These are phyloP conservation scores for Lactarius evosmus DNA, from an alignment of 768 basidiomycete genomes.

Conservation along the genomic window DNA sequence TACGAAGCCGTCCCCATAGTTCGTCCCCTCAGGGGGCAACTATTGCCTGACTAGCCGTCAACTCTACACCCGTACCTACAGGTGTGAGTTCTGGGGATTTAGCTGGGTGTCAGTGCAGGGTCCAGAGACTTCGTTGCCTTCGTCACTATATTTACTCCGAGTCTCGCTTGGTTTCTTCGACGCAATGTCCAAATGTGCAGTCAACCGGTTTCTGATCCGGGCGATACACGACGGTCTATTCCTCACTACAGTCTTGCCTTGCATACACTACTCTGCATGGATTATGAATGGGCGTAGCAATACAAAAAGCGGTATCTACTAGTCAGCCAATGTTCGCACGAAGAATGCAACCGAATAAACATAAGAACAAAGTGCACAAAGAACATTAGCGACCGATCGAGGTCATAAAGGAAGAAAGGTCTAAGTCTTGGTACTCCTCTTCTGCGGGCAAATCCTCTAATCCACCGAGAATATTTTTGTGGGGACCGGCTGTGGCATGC, in stretches of 20 bases:
- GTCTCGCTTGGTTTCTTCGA: too few relatives aligned
- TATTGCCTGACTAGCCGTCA: too few relatives aligned
- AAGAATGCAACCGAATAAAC: constrained; percentile 29
- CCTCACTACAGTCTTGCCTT: constrained; percentile 17
- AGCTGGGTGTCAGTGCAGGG: too few relatives aligned
- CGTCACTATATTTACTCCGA: too few relatives aligned
- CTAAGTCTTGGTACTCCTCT: constrained; percentile 87
- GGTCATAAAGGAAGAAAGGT: constrained; percentile 84
- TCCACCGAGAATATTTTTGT: constrained; percentile 84
- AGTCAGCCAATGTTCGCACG: constrained; percentile 18
- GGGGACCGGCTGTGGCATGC: constrained; percentile 50
- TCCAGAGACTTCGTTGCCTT: too few relatives aligned
- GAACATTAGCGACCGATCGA: constrained; percentile 56
- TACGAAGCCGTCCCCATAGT: too few relatives aligned
- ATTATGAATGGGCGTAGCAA: constrained; percentile 26
- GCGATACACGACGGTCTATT: constrained; percentile 14
- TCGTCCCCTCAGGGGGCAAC: too few relatives aligned
- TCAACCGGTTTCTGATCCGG: constrained; percentile 28
- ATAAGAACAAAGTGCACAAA: constrained; percentile 31
- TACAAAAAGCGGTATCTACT: constrained; percentile 24
- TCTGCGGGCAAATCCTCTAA: constrained; percentile 89
- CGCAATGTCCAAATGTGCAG: too few relatives aligned
- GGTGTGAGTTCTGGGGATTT: too few relatives aligned
- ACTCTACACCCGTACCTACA: too few relatives aligned
- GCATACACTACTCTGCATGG: constrained; percentile 22